Evolutionary conservation across 1,139 yeast species (phyloP).

Genomic region (Sugiyamaella paludigena): DNA sequence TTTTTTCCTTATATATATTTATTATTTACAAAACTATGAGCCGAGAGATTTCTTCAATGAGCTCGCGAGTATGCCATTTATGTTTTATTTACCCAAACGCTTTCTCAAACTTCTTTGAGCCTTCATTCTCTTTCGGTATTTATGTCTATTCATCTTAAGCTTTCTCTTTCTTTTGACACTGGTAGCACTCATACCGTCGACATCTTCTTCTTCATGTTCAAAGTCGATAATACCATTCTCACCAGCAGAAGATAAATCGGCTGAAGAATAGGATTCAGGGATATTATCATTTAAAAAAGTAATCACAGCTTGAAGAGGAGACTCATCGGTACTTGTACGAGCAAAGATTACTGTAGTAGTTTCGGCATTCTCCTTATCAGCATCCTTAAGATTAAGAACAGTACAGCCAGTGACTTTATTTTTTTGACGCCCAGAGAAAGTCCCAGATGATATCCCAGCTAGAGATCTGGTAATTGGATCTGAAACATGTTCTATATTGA

Average conservation of each 20-base stretch:
- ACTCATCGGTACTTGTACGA: conserved; percentile 16
- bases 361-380: conserved; percentile 9
- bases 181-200: conserved; percentile 31
- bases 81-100: conserved; percentile 33
- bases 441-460: not conserved
- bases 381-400: conserved; percentile 16
- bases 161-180: conserved; percentile 46
- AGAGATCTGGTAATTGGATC: conserved; percentile 6
- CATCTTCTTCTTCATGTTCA: conserved; percentile 3
- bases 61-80: too few species aligned
- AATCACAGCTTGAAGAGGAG: conserved; percentile 20
- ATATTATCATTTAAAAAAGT: conserved; percentile 18
- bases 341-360: conserved; percentile 22
- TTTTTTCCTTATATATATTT: too few species aligned
- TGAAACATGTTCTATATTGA: conserved; percentile 8
- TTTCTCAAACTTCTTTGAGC: conserved; percentile 43
- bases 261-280: conserved; percentile 13
- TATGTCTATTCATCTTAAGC: conserved; percentile 48
- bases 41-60: too few species aligned
- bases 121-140: conserved; percentile 46
- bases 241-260: conserved; percentile 10
- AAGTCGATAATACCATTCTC: conserved; percentile 9
- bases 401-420: conserved; percentile 17
- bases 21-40: too few species aligned
- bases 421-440: not conserved